Evolutionary conservation across 1,139 yeast species (phyloP), one percentile per base, ranked within the genome.

Genomic region (Zygosaccharomyces sapae): DNA sequence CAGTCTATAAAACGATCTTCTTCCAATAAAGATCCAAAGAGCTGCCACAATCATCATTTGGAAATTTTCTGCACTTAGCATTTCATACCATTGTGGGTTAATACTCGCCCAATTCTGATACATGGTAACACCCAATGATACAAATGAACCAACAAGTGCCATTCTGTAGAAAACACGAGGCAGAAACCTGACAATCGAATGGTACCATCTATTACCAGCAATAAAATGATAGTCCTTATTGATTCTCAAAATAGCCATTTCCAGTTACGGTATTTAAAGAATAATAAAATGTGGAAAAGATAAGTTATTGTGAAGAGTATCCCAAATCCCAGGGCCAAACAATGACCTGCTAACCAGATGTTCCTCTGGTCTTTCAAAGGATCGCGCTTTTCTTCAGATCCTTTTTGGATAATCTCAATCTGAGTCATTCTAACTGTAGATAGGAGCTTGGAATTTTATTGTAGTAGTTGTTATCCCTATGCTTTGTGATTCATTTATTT

Each of bases 61-160:
- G 70, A 82, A 82, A 65, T 83, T 83, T 55, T 80, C 86, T 39
- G 84, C 81, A 16, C 86, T 77, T 42, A 83, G 57, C 60, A 85
- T 70, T 8, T 83, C 74, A 43, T 77, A 70, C 58, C 76, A 72
- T 8, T 80, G 73, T 6, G 90, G 89, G 53, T 75, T 67, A 13
- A 59, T 46, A 45, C 72, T 71, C 13, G 81, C 81, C 69, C 79
- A 83, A 54, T 76, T 79, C 46, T 83, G 83, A 38, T 76, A 62
- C 47, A 79, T 70, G 1, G 87, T 75, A 35, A 81, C 69, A 0
- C 74, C 56, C 56, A 81, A 74, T 2, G 89, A 73, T n/a, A 69
- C 49, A 34, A 78, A 63, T 0, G 81, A 75, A 7, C 90, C 90
- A 8, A 79, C 43, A 24, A 83, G 68, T 2, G 83, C 63, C 44